Base-by-base conservation (phyloP, 2,329 filamentous ascomycete genomes). In the Pseudogymnoascus sp. region DNA sequence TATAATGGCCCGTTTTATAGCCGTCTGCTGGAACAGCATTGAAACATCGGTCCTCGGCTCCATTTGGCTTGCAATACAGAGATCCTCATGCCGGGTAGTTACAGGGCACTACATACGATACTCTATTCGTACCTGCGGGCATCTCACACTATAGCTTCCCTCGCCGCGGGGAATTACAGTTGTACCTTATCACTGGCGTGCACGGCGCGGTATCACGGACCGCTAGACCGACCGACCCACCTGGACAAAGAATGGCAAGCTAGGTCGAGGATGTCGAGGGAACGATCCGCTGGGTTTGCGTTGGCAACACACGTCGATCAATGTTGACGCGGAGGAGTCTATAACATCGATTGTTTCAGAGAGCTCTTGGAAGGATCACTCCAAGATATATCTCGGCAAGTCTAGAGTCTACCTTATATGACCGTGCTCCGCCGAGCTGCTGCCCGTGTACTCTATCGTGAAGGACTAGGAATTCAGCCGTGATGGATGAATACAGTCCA, bases 171-270 rank as follows among this genome's bases (percentile, higher is more conserved):
- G 47, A 54, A 16, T 33, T 54, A 33, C 11, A 33, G 9, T 33
- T 54, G 47, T 54, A 54, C 47, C 47, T 54, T 54, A 33, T 54
- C 47, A 54, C 25, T 54, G 47, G 47, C 47, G 47, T 18, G 47
- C 25, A 54, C n/a, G 28, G 28, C 18, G 28, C 47, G 47, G 47
- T 33, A 54, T 54, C 25, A 7, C 47, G 47, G 47, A 54, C 47
- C 47, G 47, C 47, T 54, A 33, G 47, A 54, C 47, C 47, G 47
- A 12, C 18, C 7, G 47, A 54, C 47, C 47, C 47, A 54, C 47
- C 47, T 30, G 47, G 28, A 33, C n/a, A 33, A 18, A 54, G 25
- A n/a, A 54, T 6, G 16, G 28, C 28, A 33, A 30, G 33, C 47
- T 12, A 18, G n/a, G 25, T 33, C 47, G 47, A 33, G 47, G 25